Evolutionary conservation across 208 protist species (phyloP).

Genomic region (Acanthamoeba healyi): DNA sequence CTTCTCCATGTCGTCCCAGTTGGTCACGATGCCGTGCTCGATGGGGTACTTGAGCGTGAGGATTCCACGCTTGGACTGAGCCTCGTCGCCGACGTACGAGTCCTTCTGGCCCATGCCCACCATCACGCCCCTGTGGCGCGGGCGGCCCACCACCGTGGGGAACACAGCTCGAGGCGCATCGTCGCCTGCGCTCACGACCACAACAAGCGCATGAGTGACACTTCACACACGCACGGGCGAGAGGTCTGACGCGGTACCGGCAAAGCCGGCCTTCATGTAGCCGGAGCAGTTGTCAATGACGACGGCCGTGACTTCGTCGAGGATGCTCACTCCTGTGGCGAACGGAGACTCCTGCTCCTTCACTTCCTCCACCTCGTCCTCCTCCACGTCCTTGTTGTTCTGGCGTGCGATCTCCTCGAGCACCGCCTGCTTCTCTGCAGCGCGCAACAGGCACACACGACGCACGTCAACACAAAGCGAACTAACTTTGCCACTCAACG

Average conservation of each 20-base stretch:
- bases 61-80: slow-evolving; percentile 94
- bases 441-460: background rate
- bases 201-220: slow-evolving; percentile 94
- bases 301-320: slow-evolving; percentile 67
- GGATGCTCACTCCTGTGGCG: background rate
- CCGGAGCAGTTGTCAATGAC: slow-evolving; percentile 85
- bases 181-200: slow-evolving; percentile 94
- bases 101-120: slow-evolving; percentile 97
- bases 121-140: slow-evolving; percentile 95
- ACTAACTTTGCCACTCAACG: background rate
- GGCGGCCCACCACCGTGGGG: slow-evolving; percentile 96
- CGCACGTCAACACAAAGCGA: background rate
- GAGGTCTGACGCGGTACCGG: too few species aligned
- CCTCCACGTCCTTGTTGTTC: background rate
- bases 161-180: slow-evolving; percentile 97
- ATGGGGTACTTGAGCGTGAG: slow-evolving; percentile 73
- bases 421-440: background rate
- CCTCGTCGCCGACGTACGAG: slow-evolving; percentile 93
- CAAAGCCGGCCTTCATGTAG: slow-evolving; percentile 86
- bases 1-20: slow-evolving; percentile 91
- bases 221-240: slow-evolving; percentile 85
- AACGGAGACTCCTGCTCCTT: background rate
- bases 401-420: slow-evolving; percentile 1
- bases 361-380: background rate
- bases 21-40: slow-evolving; percentile 76